These are phyloP conservation scores for Tetracladium marchalianum DNA, from an alignment of 495 filamentous ascomycete genomes.

Conservation along the genomic window DNA sequence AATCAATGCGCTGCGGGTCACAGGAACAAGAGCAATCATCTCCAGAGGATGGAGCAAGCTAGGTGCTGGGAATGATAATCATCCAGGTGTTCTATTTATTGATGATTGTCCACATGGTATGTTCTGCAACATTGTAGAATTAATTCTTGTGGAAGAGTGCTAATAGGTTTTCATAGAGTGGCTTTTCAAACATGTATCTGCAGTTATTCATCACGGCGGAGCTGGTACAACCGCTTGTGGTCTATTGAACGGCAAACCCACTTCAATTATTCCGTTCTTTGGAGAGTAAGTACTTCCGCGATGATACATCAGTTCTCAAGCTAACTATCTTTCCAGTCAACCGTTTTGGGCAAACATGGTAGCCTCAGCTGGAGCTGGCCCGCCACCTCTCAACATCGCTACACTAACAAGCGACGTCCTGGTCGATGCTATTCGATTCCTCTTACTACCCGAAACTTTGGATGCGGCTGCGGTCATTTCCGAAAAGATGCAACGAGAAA, in stretches of 20 bases:
- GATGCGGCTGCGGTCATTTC: constrained; percentile 7
- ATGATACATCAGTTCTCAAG: neutral
- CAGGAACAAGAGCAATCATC: constrained; percentile 46
- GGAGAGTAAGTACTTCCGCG: constrained; percentile 35
- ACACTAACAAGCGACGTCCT: constrained; percentile 31
- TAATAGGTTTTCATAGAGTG: constrained; percentile 43
- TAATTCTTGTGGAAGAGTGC: constrained; percentile 15
- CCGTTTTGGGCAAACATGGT: constrained; percentile 52
- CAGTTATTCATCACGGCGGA: constrained; percentile 54
- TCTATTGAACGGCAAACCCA: constrained; percentile 41
- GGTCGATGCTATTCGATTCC: constrained; percentile 23
- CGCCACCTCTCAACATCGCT: constrained; percentile 33
- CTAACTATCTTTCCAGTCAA: constrained; percentile 22
- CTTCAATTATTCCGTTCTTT: constrained; percentile 51
- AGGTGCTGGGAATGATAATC: constrained; percentile 25
- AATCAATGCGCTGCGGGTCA: constrained; percentile 36
- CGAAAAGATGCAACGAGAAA: constrained; percentile 7
- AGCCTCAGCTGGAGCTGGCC: constrained; percentile 36
- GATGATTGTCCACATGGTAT: constrained; percentile 58
- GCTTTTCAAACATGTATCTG: constrained; percentile 51
- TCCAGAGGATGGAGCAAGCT: constrained; percentile 54
- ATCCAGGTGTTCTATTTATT: constrained; percentile 54
- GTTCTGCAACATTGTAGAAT: constrained; percentile 1
- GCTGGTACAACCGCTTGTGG: constrained; percentile 55
- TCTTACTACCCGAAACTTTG: constrained; percentile 3